Evolutionary conservation across 2,329 filamentous ascomycete species (phyloP).

Genomic region (Stachybotrys chlorohalonatus): DNA sequence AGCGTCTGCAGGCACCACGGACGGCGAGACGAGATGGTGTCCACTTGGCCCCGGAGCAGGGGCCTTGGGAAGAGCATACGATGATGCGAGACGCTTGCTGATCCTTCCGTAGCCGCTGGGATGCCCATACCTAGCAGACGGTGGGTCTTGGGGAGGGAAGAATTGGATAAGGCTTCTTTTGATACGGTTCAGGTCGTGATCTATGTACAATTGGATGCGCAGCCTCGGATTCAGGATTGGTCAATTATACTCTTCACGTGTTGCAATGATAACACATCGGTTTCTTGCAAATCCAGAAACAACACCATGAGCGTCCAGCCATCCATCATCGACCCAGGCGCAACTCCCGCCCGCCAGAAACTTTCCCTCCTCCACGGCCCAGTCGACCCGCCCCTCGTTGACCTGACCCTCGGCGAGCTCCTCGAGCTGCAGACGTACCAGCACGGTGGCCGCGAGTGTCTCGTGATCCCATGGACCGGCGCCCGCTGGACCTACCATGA

Average conservation of each 20-base stretch:
- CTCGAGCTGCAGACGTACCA: slow-evolving; percentile 61
- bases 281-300: not conserved
- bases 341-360: slow-evolving; percentile 23
- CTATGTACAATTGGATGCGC: too few species aligned
- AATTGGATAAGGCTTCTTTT: too few species aligned
- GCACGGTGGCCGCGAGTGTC: slow-evolving; percentile 56
- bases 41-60: too few species aligned
- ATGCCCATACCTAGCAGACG: too few species aligned
- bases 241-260: too few species aligned
- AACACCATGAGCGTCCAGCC: slow-evolving; percentile 19
- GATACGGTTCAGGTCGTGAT: too few species aligned
- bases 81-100: too few species aligned
- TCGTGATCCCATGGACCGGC: slow-evolving; percentile 69
- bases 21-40: not conserved
- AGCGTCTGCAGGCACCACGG: not conserved
- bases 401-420: slow-evolving; percentile 64
- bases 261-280: not conserved
- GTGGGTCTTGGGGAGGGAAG: too few species aligned
- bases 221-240: not conserved
- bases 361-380: slow-evolving; percentile 59
- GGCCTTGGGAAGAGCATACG: too few species aligned
- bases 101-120: too few species aligned
- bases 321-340: slow-evolving; percentile 16
- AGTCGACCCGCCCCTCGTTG: slow-evolving; percentile 57
- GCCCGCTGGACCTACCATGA: slow-evolving; percentile 64